Evolutionary conservation across 2,329 filamentous ascomycete species (phyloP), one percentile per base, ranked within the genome.

Genomic region (Arthrinium phaeospermum): DNA sequence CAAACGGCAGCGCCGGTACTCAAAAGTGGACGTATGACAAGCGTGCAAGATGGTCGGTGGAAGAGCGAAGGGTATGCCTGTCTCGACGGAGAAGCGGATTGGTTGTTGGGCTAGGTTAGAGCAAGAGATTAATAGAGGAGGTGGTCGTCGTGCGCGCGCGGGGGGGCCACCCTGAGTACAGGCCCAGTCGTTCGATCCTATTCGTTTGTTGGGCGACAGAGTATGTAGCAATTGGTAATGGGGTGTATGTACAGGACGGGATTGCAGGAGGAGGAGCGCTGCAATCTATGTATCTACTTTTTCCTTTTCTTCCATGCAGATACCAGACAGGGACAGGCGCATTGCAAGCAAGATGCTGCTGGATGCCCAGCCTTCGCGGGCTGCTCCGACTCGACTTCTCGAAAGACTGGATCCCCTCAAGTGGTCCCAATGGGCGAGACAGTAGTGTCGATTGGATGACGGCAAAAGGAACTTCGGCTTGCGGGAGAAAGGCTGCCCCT

Each of bases 21-120:
- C 67, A 49, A 69, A 49, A 69, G 45, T 69, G 67, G 67, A 69
- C 67, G 67, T 69, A 49, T 49, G 67, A 49, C 67, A 69, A 69
- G 67, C 57, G 57, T 64, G 57, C 57, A 64, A 64, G 34, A 64
- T 41, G 57, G 57, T 37, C 34, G 57, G 22, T 41, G 34, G 57
- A 41, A 64, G 57, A 64, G n/a, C 34, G 34, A 64, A 64, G 57
- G 57, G 57, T 41, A 64, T 64, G 57, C 57, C 57, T 64, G 57
- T 13, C 57, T 64, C n/a, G 34, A 41, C 57, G 57, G 57, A 34
- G 30, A 13, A 64, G 34, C 19, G 57, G 57, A 64, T 64, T 64
- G 57, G 57, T 64, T 41, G 57, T 37, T 64, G 57, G 34, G 57
- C 57, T 64, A 64, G 57, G 30, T 64, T 41, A 64, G 57, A 64